A percentile compares a stretch with the other conserved stretches of the same genome.
phyloP scores from a whole-genome alignment of 2,329 filamentous ascomycete genomes.

The Dactylonectria estremocensis region DNA sequence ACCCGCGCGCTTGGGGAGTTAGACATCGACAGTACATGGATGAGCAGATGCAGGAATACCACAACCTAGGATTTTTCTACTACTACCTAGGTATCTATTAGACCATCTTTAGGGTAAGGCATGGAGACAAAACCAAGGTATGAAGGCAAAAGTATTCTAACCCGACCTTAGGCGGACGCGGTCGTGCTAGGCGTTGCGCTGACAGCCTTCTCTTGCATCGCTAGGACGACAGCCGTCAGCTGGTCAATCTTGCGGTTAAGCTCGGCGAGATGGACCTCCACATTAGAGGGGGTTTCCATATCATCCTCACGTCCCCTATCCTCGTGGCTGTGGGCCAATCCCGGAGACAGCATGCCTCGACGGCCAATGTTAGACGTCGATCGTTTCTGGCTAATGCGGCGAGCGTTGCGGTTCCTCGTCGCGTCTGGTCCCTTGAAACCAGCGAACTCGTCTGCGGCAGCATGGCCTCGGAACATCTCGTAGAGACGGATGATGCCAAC shows the following conservation, averaged over 20 bases:
- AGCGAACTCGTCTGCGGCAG: constrained; percentile 60
- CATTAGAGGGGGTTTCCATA: constrained; percentile 55
- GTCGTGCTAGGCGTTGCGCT: constrained; percentile 32
- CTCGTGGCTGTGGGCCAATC: constrained; percentile 35
- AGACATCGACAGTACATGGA: no score
- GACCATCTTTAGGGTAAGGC: no score
- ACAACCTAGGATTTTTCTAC: no score
- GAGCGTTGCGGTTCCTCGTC: constrained; percentile 41
- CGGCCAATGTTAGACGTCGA: constrained; percentile 38
- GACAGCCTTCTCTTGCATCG: constrained; percentile 60
- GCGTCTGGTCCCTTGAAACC: constrained; percentile 64
- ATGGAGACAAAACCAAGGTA: no score
- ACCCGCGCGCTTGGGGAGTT: no score
- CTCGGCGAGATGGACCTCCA: constrained; percentile 69
- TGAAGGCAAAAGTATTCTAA: neutral
- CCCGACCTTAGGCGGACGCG: constrained; percentile 22
- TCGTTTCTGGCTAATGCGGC: constrained; percentile 36
- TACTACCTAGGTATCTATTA: no score
- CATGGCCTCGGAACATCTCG: constrained; percentile 66
- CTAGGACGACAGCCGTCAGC: constrained; percentile 67
- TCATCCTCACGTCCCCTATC: constrained; percentile 53
- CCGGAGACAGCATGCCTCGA: constrained; percentile 36
- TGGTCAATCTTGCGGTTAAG: constrained; percentile 72
- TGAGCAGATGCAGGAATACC: no score
- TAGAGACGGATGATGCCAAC: constrained; percentile 79